Base-by-base conservation (phyloP, 192 early-diverging fungal species). In the Umbelopsis vinacea region DNA sequence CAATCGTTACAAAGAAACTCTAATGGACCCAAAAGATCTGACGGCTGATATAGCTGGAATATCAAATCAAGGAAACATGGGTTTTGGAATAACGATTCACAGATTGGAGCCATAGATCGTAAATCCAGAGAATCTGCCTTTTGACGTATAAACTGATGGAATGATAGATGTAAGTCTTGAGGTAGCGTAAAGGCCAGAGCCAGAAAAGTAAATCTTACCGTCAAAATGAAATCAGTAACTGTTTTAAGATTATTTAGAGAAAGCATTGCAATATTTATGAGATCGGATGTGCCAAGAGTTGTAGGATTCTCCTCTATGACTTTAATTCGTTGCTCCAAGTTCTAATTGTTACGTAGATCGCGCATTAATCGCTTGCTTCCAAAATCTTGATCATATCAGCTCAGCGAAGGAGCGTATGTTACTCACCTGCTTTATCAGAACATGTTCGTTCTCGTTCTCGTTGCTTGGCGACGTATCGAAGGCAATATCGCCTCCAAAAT, bases 1-100 rank as follows among this genome's bases (percentile, higher is more conserved):
- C 79, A 81, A 11, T 74, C 48, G 48, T 81, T 81, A 22, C 72
- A 77, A 15, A 81, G 37, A 2, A 35, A 29, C 40, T 81, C 79
- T 4, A 81, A 55, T 0, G 79, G 79, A 1, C 57, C 55, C 15
- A 81, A 29, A 15, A 81, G 46, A 5, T 52, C 70, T 22, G n/a
- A 21, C 5, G 79, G 72, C 4, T 63, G 48, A 53, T 81, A 74
- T 19, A 81, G 52, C 47, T 76, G 69, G 9, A 81, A 22, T 9
- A 81, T 74, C 14, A 81, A 45, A 48, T 81, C 79, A 40, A 81
- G 46, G 17, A 68, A 48, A 47, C 66, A 70, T 15, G 79, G 79
- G 35, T 66, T 71, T 26, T 66, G 69, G 35, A 21, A 38, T 38
- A 80, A 48, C 4, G 79, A 67, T 45, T 67, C 63, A 52, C 75